These are phyloP conservation scores for Diaporthe vaccinii DNA, from an alignment of 2,329 filamentous ascomycete species.

Conservation along the genomic window DNA sequence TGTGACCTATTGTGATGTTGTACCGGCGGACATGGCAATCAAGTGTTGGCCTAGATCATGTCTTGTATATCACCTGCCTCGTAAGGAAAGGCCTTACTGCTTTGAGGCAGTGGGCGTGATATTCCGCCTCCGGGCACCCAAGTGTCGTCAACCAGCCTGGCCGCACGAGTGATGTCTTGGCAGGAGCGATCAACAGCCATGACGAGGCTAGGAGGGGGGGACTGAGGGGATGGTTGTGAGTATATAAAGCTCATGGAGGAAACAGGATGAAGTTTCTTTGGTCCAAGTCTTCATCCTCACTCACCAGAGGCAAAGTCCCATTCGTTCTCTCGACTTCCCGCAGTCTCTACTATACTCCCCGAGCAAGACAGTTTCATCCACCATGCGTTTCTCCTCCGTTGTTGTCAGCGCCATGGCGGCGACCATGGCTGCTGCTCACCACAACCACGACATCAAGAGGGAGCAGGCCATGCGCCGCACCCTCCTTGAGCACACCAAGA, in stretches of 20 bases:
- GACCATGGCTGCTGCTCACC: slow-evolving; percentile 51
- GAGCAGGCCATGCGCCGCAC: slow-evolving; percentile 57
- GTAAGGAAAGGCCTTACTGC: slow-evolving; percentile 13
- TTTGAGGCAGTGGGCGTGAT: neutral
- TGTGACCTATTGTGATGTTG: neutral
- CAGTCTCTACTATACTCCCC: neutral
- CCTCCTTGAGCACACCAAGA: slow-evolving; percentile 51
- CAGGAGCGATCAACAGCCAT: slow-evolving; percentile 16
- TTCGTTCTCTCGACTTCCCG: slow-evolving; percentile 14
- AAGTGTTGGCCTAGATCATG: neutral
- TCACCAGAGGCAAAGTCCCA: slow-evolving; percentile 7
- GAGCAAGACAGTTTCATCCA: slow-evolving; percentile 5
- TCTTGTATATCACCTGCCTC: slow-evolving; percentile 23
- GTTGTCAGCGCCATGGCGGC: slow-evolving; percentile 44
- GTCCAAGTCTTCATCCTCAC: slow-evolving; percentile 12
- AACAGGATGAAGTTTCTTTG: neutral
- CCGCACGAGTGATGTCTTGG: slow-evolving; percentile 14
- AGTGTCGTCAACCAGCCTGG: slow-evolving; percentile 30
- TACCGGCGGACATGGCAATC: neutral
- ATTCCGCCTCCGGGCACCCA: slow-evolving; percentile 18
- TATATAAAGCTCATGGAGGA: slow-evolving; percentile 19
- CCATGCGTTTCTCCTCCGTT: slow-evolving; percentile 47
- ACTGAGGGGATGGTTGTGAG: neutral
- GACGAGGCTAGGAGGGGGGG: neutral
- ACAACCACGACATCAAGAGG: slow-evolving; percentile 56